These are phyloP conservation scores for Nevesoporus exiguus DNA, from an alignment of 768 basidiomycete genomes.

Conservation along the genomic window DNA sequence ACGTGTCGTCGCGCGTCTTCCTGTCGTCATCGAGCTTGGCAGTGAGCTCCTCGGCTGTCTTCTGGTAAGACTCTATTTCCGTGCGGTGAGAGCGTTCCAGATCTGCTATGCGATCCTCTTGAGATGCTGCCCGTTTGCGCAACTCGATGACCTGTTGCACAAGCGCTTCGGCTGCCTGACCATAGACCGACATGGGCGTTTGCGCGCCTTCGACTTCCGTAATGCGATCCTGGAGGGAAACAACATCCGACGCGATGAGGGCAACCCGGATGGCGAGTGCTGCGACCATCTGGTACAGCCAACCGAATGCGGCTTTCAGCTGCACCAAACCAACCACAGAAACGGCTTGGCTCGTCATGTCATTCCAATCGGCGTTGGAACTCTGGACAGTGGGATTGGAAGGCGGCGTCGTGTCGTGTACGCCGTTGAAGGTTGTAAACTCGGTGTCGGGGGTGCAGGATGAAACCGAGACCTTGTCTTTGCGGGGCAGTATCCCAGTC, in stretches of 20 bases:
- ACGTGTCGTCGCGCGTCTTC: constrained; percentile 3
- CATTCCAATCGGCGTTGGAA: not conserved
- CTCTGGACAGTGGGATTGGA: not conserved
- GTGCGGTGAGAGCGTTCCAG: constrained; percentile 9
- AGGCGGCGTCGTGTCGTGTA: not conserved
- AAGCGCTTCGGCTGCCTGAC: constrained; percentile 2
- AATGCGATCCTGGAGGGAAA: constrained; percentile 19
- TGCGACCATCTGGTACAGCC: constrained; percentile 7
- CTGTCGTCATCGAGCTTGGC: constrained; percentile 1
- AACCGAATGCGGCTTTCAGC: constrained; percentile 1
- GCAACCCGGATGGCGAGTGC: constrained; percentile 3
- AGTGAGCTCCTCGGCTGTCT: constrained; percentile 13
- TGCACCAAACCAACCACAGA: constrained; percentile 1
- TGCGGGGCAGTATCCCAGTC: not conserved
- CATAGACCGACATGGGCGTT: not conserved
- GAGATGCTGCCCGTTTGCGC: constrained; percentile 6
- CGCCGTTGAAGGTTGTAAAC: not conserved
- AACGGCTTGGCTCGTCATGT: not conserved
- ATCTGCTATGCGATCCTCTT: constrained; percentile 9
- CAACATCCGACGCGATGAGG: constrained; percentile 9
- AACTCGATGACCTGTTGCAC: constrained; percentile 9
- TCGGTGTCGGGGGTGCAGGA: not conserved
- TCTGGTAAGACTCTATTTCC: constrained; percentile 1
- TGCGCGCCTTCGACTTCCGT: constrained; percentile 9
- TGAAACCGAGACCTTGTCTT: not conserved